Evolutionary conservation across 2,329 filamentous ascomycete genomes (phyloP).

Genomic region (Botrytis sinoallii): DNA sequence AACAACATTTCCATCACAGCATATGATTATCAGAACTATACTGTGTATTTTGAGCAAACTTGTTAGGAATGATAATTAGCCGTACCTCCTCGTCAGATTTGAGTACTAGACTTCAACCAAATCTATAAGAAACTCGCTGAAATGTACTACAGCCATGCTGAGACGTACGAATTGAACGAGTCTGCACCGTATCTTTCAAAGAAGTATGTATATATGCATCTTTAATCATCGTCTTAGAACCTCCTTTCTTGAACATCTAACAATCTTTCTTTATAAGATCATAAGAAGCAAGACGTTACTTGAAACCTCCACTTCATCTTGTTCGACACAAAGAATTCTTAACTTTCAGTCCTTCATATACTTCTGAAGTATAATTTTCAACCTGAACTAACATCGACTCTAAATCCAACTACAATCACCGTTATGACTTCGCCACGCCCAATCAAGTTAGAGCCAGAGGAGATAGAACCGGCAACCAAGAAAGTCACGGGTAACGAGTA

Average conservation of each 20-base stretch:
- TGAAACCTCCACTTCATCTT: too few species aligned
- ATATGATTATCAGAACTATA: not conserved
- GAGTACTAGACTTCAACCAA: not conserved
- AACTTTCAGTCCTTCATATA: not conserved
- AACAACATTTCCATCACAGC: not conserved
- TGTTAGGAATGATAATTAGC: not conserved
- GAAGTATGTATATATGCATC: not conserved
- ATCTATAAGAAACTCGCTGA: not conserved
- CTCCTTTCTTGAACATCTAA: not conserved
- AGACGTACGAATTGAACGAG: too few species aligned
- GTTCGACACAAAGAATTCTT: not conserved
- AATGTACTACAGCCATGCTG: not conserved
- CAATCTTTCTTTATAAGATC: too few species aligned
- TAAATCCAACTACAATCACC: rapidly evolving
- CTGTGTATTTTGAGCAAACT: not conserved
- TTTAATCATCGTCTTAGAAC: not conserved
- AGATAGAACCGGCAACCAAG: too few species aligned
- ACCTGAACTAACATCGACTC: not conserved
- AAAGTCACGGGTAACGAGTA: not conserved
- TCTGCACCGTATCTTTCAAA: not conserved
- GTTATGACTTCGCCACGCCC: not conserved
- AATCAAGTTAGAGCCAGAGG: not conserved
- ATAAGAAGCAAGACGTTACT: not conserved
- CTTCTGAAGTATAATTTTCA: not conserved
- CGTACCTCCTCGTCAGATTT: not conserved